These are phyloP conservation scores for Solanum medicagineum DNA, from an alignment of 257 asterid species.

Conservation along the genomic window DNA sequence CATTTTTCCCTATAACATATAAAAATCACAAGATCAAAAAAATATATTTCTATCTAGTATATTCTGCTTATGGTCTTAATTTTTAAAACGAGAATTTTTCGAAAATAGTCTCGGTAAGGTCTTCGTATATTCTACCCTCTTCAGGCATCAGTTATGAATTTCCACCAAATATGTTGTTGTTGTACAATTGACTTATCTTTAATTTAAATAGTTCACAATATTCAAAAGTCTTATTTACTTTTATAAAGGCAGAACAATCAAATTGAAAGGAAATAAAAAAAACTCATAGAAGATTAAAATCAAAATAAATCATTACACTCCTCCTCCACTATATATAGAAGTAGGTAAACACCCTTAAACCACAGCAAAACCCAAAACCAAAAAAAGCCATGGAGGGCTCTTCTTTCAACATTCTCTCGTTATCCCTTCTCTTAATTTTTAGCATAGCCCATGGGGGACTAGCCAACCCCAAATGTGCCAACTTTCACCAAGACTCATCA, in stretches of 20 bases:
- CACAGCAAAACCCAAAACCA: neutral
- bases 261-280: too few species aligned
- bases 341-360: neutral
- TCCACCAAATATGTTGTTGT: accelerated
- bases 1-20: accelerated
- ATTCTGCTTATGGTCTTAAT: too few species aligned
- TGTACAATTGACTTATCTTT: too few species aligned
- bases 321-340: neutral
- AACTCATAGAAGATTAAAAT: neutral
- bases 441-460: constrained; percentile 11
- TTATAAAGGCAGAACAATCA: too few species aligned
- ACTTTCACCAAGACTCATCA: constrained; percentile 22
- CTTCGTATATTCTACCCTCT: accelerated
- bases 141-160: accelerated
- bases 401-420: constrained; percentile 1
- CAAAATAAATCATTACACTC: neutral
- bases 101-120: too few species aligned
- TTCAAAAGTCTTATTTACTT: too few species aligned
- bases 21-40: too few species aligned
- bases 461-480: constrained; percentile 18
- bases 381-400: neutral
- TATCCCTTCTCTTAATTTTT: constrained; percentile 11
- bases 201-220: too few species aligned
- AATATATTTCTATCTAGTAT: too few species aligned
- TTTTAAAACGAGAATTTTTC: too few species aligned